These are phyloP conservation scores for Herpetospermum pedunculosum DNA, from an alignment of 306 rosid genomes.

Conservation along the genomic window DNA sequence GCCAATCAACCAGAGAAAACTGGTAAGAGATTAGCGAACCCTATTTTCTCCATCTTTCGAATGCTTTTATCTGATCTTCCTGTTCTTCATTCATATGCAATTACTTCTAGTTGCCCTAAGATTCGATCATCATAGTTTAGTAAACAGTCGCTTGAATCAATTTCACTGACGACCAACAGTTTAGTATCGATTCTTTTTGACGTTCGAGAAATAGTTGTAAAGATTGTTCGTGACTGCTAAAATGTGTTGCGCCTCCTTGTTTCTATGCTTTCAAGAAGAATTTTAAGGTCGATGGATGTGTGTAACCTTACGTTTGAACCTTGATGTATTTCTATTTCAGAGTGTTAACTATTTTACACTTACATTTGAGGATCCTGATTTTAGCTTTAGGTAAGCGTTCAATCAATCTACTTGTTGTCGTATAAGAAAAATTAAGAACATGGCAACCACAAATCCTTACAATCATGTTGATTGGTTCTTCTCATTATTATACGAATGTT, in stretches of 20 bases:
- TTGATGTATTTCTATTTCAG: background rate
- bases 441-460: background rate
- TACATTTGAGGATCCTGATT: background rate
- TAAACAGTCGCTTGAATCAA: background rate
- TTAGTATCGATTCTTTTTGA: background rate
- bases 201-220: too few relatives aligned
- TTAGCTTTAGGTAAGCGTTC: background rate
- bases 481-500: constrained; percentile 9
- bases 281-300: background rate
- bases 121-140: background rate
- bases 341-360: background rate
- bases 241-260: background rate
- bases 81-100: background rate
- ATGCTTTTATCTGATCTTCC: background rate
- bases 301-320: background rate
- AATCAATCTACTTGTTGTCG: background rate
- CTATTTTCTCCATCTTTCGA: background rate
- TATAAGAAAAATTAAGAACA: background rate
- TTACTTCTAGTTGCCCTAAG: background rate
- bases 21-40: background rate
- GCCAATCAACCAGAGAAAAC: background rate
- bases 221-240: too few relatives aligned
- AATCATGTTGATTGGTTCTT: background rate
- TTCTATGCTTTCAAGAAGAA: background rate
- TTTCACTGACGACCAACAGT: background rate